Conservation (phyloP, 208 protist genomes). For the Blechomonas ayalai region DNA sequence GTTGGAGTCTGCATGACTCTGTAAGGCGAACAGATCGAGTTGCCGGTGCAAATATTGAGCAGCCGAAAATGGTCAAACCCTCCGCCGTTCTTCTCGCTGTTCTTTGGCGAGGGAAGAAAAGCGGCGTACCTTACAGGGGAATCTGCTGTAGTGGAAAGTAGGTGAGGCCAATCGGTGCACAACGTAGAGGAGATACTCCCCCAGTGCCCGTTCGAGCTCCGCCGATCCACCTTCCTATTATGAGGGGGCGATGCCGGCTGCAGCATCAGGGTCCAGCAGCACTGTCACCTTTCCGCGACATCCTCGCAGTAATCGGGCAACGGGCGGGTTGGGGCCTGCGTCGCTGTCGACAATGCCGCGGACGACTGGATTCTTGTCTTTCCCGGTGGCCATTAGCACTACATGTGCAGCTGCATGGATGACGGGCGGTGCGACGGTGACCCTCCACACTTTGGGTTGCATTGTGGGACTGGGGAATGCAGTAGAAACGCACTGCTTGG, state of each 20-base stretch:
- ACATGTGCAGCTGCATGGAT: conserved; percentile 64
- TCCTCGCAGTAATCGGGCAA: conserved; percentile 53
- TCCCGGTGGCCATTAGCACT: conserved; percentile 53
- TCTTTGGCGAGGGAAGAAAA: too few relatives aligned
- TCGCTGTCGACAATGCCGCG: conserved; percentile 30
- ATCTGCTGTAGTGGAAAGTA: too few relatives aligned
- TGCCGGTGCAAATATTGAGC: too few relatives aligned
- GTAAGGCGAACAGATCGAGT: too few relatives aligned
- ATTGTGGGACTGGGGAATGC: conserved; percentile 66
- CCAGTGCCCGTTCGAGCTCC: too few relatives aligned
- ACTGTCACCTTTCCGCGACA: conserved; percentile 62
- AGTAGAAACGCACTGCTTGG: conserved; percentile 23
- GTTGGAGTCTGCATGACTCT: too few relatives aligned
- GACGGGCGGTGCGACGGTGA: conserved; percentile 52
- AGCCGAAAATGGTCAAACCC: too few relatives aligned
- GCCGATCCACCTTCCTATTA: too few relatives aligned
- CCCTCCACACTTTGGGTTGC: conserved; percentile 75
- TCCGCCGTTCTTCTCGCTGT: too few relatives aligned
- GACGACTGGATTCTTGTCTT: conserved; percentile 70
- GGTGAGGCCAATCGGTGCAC: too few relatives aligned
- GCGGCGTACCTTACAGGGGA: too few relatives aligned
- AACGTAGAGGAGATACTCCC: too few relatives aligned
- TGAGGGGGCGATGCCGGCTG: conserved; percentile 2
- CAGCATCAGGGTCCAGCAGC: conserved; percentile 35
- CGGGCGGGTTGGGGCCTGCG: conserved; percentile 12